Conservation (phyloP, 2,329 filamentous ascomycete species). For the Fusarium sororula region DNA sequence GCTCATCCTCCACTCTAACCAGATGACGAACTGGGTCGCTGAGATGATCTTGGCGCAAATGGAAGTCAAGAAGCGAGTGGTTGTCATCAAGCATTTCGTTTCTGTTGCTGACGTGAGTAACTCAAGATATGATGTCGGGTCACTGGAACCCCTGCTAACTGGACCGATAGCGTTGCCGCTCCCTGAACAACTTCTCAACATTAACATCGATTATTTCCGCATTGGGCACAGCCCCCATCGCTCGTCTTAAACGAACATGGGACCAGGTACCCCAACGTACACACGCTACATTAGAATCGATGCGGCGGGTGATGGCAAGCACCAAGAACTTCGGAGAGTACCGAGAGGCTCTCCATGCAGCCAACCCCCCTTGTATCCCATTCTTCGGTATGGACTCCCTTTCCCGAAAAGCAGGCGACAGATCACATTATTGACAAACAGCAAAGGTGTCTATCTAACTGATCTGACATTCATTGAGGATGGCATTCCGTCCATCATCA, state of each 20-base stretch:
- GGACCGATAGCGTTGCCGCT: constrained; percentile 80
- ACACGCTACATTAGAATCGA: constrained; percentile 81
- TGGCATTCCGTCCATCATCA: constrained; percentile 94
- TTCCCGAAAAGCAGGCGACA: background rate
- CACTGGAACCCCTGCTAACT: constrained; percentile 19
- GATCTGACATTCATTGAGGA: constrained; percentile 99
- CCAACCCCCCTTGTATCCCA: constrained; percentile 96
- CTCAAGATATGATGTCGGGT: background rate
- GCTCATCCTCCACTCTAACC: constrained; percentile 96
- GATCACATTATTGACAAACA: constrained; percentile 10
- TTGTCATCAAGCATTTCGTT: constrained; percentile 98
- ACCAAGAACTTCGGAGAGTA: constrained; percentile 99
- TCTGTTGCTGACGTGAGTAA: constrained; percentile 88
- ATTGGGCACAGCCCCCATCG: constrained; percentile 91
- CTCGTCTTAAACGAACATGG: constrained; percentile 93
- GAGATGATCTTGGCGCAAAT: constrained; percentile 97
- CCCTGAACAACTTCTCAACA: constrained; percentile 95
- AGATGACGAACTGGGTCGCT: constrained; percentile 99
- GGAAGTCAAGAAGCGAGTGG: constrained; percentile 94
- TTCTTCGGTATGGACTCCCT: constrained; percentile 79
- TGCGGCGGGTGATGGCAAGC: constrained; percentile 95
- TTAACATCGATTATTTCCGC: constrained; percentile 98
- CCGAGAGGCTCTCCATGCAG: constrained; percentile 88
- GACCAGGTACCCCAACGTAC: constrained; percentile 89
- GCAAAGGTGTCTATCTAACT: constrained; percentile 88